These are phyloP conservation scores for Echria macrotheca DNA, from an alignment of 495 filamentous ascomycete species.

Conservation along the genomic window DNA sequence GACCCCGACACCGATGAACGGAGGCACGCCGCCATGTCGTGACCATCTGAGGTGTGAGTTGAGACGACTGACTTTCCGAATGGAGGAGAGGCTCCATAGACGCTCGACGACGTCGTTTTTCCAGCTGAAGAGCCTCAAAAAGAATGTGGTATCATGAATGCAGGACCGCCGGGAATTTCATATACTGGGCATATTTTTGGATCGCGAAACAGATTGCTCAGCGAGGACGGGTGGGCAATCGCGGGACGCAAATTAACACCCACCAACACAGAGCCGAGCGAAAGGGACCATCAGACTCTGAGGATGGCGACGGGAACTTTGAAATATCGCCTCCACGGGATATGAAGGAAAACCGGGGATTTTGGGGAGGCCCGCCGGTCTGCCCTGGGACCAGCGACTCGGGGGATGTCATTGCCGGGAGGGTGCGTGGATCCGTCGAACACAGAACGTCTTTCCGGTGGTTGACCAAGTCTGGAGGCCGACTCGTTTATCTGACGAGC, in stretches of 20 bases:
- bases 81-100: neutral
- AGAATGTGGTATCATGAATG: constrained; percentile 8
- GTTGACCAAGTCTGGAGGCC: too few species aligned
- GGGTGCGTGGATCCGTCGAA: too few species aligned
- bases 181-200: constrained; percentile 20
- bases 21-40: neutral
- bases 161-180: constrained; percentile 13
- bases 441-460: too few species aligned
- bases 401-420: too few species aligned
- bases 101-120: constrained; percentile 7
- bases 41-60: neutral
- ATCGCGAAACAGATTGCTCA: constrained; percentile 8
- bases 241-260: constrained; percentile 18
- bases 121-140: constrained; percentile 17
- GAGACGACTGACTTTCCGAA: neutral
- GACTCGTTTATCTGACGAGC: too few species aligned
- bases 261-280: constrained; percentile 1
- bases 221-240: constrained; percentile 4
- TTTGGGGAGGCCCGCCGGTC: too few species aligned
- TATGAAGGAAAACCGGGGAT: too few species aligned
- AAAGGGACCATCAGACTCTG: too few species aligned
- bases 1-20: neutral
- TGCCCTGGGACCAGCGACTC: too few species aligned
- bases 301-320: neutral
- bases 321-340: too few species aligned